These are phyloP conservation scores for Rhodotorula kratochvilovae DNA, from an alignment of 768 basidiomycete genomes.

Conservation along the genomic window DNA sequence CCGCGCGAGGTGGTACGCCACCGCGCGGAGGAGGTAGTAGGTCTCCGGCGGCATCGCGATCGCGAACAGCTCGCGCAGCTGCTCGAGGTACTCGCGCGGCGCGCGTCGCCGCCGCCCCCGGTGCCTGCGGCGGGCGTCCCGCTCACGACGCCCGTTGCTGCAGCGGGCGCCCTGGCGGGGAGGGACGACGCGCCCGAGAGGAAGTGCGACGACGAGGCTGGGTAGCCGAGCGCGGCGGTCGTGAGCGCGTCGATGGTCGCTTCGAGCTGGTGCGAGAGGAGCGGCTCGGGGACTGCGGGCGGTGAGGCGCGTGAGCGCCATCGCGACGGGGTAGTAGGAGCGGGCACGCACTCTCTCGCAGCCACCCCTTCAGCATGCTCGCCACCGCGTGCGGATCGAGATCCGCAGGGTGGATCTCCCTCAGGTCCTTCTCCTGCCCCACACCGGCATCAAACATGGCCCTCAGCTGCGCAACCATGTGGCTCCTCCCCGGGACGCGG, in stretches of 20 bases:
- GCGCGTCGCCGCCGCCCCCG: too few relatives aligned
- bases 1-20: conserved; percentile 40
- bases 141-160: not conserved
- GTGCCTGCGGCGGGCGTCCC: not conserved
- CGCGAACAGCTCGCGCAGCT: conserved; percentile 14
- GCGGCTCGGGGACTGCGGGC: conserved; percentile 16
- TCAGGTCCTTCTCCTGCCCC: conserved; percentile 29
- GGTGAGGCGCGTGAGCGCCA: not conserved
- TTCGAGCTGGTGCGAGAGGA: conserved; percentile 16
- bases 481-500: conserved; percentile 24
- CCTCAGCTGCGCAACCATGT: conserved; percentile 10
- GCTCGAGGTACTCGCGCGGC: conserved; percentile 9
- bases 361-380: conserved; percentile 30
- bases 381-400: conserved; percentile 37
- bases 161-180: not conserved
- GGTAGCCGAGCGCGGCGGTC: conserved; percentile 2
- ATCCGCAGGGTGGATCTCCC: conserved; percentile 26
- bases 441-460: conserved; percentile 25
- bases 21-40: conserved; percentile 33
- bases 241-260: conserved; percentile 15
- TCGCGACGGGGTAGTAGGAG: too few relatives aligned
- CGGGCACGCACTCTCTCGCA: conserved; percentile 22
- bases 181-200: not conserved
- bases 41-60: conserved; percentile 32
- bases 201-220: conserved; percentile 14